Percentiles rank a stretch among this genome's conserved stretches.
Conservation (phyloP, 2,329 filamentous ascomycete species). For the Exophiala spinifera region DNA sequence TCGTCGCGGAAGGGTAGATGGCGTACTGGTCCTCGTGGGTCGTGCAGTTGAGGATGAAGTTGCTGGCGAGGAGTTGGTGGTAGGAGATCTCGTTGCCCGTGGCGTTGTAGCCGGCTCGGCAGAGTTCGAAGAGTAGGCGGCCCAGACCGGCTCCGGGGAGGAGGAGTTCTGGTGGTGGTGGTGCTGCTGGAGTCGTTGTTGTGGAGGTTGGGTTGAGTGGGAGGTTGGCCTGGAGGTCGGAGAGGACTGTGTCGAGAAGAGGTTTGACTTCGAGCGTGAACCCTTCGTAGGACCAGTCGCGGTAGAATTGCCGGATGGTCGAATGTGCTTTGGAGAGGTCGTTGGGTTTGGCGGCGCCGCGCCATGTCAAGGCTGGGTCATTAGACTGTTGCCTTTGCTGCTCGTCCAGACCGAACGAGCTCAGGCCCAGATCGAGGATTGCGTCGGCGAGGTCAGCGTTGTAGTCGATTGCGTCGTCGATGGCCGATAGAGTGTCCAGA, state of each 20-base stretch:
- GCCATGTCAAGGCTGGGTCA: conserved; percentile 58
- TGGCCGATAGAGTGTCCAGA: conserved; percentile 69
- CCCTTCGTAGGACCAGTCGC: conserved; percentile 87
- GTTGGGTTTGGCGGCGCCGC: conserved; percentile 63
- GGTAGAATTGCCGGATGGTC: conserved; percentile 88
- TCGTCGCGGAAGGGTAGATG: conserved; percentile 81
- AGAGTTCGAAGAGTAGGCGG: conserved; percentile 84
- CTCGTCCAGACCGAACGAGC: conserved; percentile 54
- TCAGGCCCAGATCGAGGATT: conserved; percentile 68
- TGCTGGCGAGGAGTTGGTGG: conserved; percentile 86
- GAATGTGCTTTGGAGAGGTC: conserved; percentile 91
- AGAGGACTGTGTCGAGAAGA: conserved; percentile 72
- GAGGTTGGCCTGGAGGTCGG: conserved; percentile 56
- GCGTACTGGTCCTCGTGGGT: conserved; percentile 60
- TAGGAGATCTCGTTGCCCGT: conserved; percentile 97
- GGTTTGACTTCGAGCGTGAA: conserved; percentile 64
- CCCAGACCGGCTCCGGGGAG: conserved; percentile 89
- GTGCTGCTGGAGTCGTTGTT: conserved; percentile 10
- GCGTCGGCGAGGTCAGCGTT: conserved; percentile 80
- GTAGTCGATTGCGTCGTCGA: conserved; percentile 83
- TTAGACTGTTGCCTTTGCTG: conserved; percentile 29
- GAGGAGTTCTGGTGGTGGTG: conserved; percentile 61
- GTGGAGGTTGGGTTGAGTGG: neutral
- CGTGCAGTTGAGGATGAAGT: conserved; percentile 56
- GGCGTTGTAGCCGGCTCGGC: conserved; percentile 65